These are phyloP conservation scores for Litsea cubeba DNA, from an alignment of 164 flowering plant genomes.

Conservation along the genomic window DNA sequence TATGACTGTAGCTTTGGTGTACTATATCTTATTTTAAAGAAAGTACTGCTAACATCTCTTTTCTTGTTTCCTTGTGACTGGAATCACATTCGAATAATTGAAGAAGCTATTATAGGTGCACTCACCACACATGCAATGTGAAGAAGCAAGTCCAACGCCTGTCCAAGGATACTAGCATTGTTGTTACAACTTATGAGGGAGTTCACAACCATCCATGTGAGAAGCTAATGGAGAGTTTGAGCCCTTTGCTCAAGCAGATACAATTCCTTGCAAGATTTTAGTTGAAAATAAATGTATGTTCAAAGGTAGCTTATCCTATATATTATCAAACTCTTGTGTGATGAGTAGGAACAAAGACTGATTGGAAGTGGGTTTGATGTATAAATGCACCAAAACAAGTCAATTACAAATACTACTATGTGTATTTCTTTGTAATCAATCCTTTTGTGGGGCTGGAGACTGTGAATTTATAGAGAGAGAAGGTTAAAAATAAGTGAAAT, in stretches of 20 bases:
- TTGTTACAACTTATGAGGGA: slow-evolving; percentile 88
- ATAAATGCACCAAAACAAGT: no score
- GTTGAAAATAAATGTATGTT: no score
- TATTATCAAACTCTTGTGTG: no score
- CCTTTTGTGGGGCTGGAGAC: no score
- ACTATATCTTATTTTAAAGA: background rate
- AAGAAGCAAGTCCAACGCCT: slow-evolving; percentile 89
- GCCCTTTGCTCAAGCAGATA: slow-evolving; percentile 78
- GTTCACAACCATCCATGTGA: slow-evolving; percentile 88
- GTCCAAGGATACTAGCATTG: slow-evolving; percentile 74
- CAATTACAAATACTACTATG: no score
- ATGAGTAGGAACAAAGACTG: no score
- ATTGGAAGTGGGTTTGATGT: no score
- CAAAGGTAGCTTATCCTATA: no score
- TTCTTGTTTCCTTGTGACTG: background rate
- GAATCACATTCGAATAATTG: background rate
- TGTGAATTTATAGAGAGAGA: no score
- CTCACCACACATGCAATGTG: slow-evolving; percentile 85
- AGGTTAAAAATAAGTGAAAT: no score
- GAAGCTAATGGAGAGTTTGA: slow-evolving; percentile 72
- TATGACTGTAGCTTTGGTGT: background rate
- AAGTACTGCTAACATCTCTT: background rate
- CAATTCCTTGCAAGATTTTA: slow-evolving; percentile 73
- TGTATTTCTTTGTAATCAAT: no score
- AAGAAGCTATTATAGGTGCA: slow-evolving; percentile 93